Evolutionary conservation across 352 stramenopile genomes (phyloP), one percentile per base, ranked within the genome.

Genomic region (Phytophthora macrochlamydospora): DNA sequence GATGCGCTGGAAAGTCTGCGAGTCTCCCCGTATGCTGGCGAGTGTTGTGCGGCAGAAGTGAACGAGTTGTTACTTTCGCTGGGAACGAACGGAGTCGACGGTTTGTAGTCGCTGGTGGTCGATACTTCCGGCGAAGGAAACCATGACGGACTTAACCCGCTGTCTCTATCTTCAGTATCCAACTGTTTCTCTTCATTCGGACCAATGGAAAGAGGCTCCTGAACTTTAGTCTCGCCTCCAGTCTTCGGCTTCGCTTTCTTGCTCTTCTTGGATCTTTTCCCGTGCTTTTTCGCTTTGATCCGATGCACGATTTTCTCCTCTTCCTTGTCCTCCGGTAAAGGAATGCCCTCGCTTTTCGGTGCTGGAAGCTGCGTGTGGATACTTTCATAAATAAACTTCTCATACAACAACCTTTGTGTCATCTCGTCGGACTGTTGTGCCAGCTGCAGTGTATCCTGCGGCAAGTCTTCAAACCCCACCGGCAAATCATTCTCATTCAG

Each of bases 341-440:
- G 29, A 55, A 24, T 24, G 9, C 31, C 56, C 0, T 55, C 45
- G 18, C n/a, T 66, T n/a, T 71, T 56, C 2, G 65, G 57, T 29
- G 45, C 63, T 29, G 73, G 71, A 9, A 89, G 48, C 13, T 66
- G 69, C 1, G 62, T 75, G 7, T 69, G 70, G 11, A 90, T 86
- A 59, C 83, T 95, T 40, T 93, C 81, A 51, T 92, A 95, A 32
- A 95, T 91, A 35, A 95, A 95, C 61, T 95, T 95, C 55, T 95
- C 84, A 59, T 93, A 95, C 43, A 95, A 49, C 18, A 92, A 61
- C 11, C 71, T 59, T 61, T 92, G 85, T 1, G 63, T 70, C 32
- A 53, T 67, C 7, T 86, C 69, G 1, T 85, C 72, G 0, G 70
- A 64, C 38, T 89, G 65, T 14, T 87, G 85, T 45, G 78, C 64